Evolutionary conservation across 1,284 basidiomycete species (phyloP), one percentile per base, ranked within the genome.

Genomic region (Ceratobasidium sp.): DNA sequence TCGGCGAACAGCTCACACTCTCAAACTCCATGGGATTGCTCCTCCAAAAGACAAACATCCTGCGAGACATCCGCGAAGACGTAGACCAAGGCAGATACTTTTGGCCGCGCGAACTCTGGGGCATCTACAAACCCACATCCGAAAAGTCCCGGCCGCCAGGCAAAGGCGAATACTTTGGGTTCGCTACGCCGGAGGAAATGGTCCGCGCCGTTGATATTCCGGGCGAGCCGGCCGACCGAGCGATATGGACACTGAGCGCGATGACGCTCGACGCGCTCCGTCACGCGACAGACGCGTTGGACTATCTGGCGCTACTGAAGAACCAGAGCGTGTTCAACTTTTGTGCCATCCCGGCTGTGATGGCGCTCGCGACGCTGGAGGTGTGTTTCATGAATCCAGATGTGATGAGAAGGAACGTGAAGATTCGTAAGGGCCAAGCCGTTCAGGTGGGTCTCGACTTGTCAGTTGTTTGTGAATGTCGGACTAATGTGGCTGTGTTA

Each of bases 1-100:
- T 99, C 67, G 92, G 90, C 54, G 87, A 91, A 65, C 95, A 99
- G 84, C 90, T 98, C 78, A 93, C 93, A 80, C 89, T 99, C 1
- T 92, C 93, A 81, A 98, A 99, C 86, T 94, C 94, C 65, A 96
- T 99, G 94, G 98, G 98, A n/a, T 89, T 97, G n/a, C 89, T 99
- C 74, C 89, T 99, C 13, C 98, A 99, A 85, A 99, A 99, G 87
- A 98, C 96, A 56, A 99, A 99, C 86, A 98, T 99, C 84, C 95
- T 96, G 80, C 93, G 97, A 77, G 98, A 99, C 85, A 96, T 93
- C 86, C 91, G 95, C 62, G 97, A 99, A 85, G 98, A 99, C 84
- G 90, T 92, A 12, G 92, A 96, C 61, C 90, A 97, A 69, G 88
- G 89, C 13, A 91, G 97, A 56, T 94, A 91, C 83, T 99, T 99